Conservation (phyloP, 352 stramenopile genomes). For the Phytopythium montanum region DNA sequence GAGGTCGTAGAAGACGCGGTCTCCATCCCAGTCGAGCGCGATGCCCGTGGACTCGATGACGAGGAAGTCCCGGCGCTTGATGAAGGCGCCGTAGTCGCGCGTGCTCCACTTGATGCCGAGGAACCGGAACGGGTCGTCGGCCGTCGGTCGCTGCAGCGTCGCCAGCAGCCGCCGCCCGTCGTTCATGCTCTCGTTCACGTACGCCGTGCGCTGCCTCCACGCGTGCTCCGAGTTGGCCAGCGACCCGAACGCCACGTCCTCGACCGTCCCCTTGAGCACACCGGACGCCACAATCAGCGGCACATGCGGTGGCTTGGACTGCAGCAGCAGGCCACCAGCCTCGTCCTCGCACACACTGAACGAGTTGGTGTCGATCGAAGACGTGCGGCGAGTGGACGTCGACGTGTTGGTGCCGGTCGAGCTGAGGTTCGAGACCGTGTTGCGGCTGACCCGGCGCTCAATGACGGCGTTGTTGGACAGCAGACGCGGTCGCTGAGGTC, state of each 20-base stretch:
- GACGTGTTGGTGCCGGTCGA: conserved; percentile 18
- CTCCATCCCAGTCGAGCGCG: conserved; percentile 27
- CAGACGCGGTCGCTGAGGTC: conserved; percentile 33
- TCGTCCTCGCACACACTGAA: conserved; percentile 34
- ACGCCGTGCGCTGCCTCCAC: conserved; percentile 35
- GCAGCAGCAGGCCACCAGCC: conserved; percentile 23
- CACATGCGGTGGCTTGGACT: conserved; percentile 29
- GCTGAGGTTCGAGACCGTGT: conserved; percentile 17
- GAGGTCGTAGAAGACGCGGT: conserved; percentile 35
- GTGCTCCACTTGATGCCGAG: conserved; percentile 48
- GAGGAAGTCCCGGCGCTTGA: conserved; percentile 36
- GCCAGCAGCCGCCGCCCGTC: conserved; percentile 34
- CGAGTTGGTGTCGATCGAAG: conserved; percentile 23
- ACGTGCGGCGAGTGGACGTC: conserved; percentile 7
- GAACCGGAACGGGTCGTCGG: conserved; percentile 49
- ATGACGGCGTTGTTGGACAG: conserved; percentile 38
- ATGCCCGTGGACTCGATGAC: conserved; percentile 39
- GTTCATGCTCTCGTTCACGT: conserved; percentile 34
- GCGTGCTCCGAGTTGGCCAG: conserved; percentile 29
- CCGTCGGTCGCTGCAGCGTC: conserved; percentile 31
- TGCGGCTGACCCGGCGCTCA: conserved; percentile 21
- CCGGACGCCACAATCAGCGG: conserved; percentile 30
- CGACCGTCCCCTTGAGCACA: conserved; percentile 33
- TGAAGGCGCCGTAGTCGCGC: conserved; percentile 25
- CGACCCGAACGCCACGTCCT: conserved; percentile 41